Base-by-base conservation (phyloP, 371 early-diverging fungal genomes). In the Mucor saturninus region DNA sequence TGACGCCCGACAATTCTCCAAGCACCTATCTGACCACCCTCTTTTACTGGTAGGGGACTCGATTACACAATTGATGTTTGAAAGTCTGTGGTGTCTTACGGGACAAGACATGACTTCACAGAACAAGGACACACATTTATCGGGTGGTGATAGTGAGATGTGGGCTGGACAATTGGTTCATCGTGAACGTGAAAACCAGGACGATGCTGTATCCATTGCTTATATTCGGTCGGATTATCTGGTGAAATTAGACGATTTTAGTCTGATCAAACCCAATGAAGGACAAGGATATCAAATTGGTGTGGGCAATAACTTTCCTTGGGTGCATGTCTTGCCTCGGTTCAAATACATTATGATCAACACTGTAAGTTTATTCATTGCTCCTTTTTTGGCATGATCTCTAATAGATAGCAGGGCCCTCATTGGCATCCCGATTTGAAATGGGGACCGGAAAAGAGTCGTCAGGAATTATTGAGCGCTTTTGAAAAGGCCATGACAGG, bases 51-150 rank as follows among this genome's bases (percentile, higher is more conserved):
- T 79, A 10, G 76, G 79, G 8, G 81, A 81, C 40, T 81, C 81
- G 3, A 81, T 81, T 50, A 78, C 76, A 39, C 79, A 81, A 50
- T 50, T 81, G 8, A 75, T 74, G 54, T 81, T 56, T 29, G 81
- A 81, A 48, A 81, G 79, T 50, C 30, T 81, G 54, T 59, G 66
- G 3, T 81, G 81, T 48, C 39, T 78, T 21, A 43, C 76, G n/a
- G 81, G 81, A 2, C 46, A 73, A 11, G 43, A 69, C 29, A 37
- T 74, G 48, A 49, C 55, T 15, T 11, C 55, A 38, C 52, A 67
- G 56, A 42, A 37, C 9, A 31, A 39, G n/a, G 66, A 72, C 13
- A 61, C 56, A 8, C 37, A 55, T 11, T 38, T 62, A 26, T 59
- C 59, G 11, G 77, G 72, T 1, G 77, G 77, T 11, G 69, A 73